A percentile compares a stretch with the other conserved stretches of the same genome.
Evolutionary conservation across 306 rosid species (phyloP).

Genomic region (Nissolia schottii): DNA sequence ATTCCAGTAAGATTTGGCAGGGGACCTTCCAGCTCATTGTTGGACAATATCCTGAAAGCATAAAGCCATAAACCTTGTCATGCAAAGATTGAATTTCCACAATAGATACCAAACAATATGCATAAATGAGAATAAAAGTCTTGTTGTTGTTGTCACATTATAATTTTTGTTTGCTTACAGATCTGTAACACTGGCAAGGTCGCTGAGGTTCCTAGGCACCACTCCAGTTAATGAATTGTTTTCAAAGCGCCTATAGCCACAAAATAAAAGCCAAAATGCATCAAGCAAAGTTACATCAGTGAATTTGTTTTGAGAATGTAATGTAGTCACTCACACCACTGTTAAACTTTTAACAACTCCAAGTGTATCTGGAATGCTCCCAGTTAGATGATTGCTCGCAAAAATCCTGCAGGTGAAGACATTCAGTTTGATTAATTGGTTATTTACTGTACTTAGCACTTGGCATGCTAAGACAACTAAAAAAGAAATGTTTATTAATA

Average conservation of each 20-base stretch:
- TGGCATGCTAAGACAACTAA: not conserved
- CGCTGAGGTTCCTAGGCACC: constrained; percentile 36
- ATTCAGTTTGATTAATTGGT: not conserved
- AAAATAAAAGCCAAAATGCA: not conserved
- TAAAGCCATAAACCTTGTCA: not conserved
- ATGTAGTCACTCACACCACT: constrained; percentile 46
- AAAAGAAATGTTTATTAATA: not conserved
- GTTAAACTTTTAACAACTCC: constrained; percentile 30
- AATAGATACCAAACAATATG: not conserved
- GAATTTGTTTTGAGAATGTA: not conserved
- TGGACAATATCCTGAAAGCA: constrained; percentile 40
- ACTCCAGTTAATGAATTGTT: constrained; percentile 29
- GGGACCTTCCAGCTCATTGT: constrained; percentile 40
- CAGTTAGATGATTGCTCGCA: constrained; percentile 31
- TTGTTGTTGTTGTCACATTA: constrained; percentile 3
- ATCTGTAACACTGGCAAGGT: constrained; percentile 24
- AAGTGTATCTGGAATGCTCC: constrained; percentile 43
- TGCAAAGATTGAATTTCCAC: not conserved
- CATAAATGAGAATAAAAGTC: not conserved
- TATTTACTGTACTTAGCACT: not conserved
- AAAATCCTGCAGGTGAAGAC: constrained; percentile 39
- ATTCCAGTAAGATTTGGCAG: constrained; percentile 39
- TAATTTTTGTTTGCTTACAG: constrained; percentile 37
- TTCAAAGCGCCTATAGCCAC: constrained; percentile 45
- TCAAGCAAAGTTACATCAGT: not conserved